Conservation (phyloP, 176 grass and related monocot species). For the Poa annua region DNA sequence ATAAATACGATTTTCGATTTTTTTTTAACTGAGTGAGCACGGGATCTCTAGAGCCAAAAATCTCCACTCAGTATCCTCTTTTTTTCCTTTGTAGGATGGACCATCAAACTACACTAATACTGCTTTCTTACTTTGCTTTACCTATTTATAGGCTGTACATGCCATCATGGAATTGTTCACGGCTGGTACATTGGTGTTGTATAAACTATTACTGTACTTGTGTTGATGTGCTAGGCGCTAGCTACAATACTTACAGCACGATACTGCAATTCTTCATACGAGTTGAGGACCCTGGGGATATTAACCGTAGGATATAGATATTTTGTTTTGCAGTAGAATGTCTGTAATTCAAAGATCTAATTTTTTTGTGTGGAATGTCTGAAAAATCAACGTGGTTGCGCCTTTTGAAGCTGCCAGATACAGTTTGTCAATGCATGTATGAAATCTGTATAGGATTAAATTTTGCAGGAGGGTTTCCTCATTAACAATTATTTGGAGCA, state of each 20-base stretch:
- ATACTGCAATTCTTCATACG: conserved; percentile 15
- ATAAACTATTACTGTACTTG: conserved; percentile 28
- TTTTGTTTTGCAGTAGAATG: conserved; percentile 12
- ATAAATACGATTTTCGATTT: too few species aligned
- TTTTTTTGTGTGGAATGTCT: conserved; percentile 36
- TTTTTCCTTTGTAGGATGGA: conserved; percentile 3
- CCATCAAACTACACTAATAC: not conserved
- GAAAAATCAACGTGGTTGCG: conserved; percentile 32
- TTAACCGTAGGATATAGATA: conserved; percentile 33
- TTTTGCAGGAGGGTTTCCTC: not conserved
- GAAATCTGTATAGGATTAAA: conserved; percentile 27
- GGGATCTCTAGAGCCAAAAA: too few species aligned
- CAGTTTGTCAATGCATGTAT: conserved; percentile 31
- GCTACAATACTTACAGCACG: not conserved
- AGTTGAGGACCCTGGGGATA: conserved; percentile 28
- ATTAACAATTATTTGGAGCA: conserved; percentile 28
- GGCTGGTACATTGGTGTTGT: conserved; percentile 43
- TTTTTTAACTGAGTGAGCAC: too few species aligned
- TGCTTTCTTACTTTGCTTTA: conserved; percentile 36
- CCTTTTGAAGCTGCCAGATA: conserved; percentile 17
- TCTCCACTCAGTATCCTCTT: not conserved
- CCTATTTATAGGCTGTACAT: conserved; percentile 16
- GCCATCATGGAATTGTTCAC: conserved; percentile 27
- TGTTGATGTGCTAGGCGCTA: conserved; percentile 1
- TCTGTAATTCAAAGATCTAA: not conserved